phyloP scores from a whole-genome alignment of 345 rosid species.

The Citrus cavaleriei region DNA sequence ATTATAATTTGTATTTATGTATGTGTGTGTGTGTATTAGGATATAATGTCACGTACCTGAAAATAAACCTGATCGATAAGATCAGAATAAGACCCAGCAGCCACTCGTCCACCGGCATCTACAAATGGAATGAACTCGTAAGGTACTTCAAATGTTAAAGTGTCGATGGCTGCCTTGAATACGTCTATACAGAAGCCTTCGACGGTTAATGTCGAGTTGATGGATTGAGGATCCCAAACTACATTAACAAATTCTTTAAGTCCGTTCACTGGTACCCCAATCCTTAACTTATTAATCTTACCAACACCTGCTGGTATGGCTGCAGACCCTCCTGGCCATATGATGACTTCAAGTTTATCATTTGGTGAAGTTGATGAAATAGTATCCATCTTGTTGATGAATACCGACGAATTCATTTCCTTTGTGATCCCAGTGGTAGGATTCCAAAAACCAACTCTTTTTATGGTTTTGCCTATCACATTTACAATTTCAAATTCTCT shows the following conservation, averaged over 20 bases:
- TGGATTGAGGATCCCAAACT: constrained; percentile 11
- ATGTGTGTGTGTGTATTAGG: no score
- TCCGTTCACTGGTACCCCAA: constrained; percentile 31
- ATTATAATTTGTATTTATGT: neutral
- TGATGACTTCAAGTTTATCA: constrained; percentile 7
- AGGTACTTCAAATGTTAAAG: constrained; percentile 19
- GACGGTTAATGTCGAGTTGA: neutral
- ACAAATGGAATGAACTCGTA: constrained; percentile 23
- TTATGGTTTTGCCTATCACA: constrained; percentile 23
- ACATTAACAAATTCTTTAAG: constrained; percentile 20
- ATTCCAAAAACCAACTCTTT: constrained; percentile 32
- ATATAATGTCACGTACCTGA: constrained; percentile 17
- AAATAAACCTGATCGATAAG: constrained; percentile 28
- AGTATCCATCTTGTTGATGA: neutral
- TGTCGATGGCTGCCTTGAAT: constrained; percentile 24
- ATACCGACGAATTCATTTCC: neutral
- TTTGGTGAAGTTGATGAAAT: constrained; percentile 3
- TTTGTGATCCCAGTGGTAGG: constrained; percentile 11
- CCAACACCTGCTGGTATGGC: constrained; percentile 13
- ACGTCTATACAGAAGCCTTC: constrained; percentile 40
- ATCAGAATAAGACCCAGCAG: constrained; percentile 23
- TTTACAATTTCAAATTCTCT: constrained; percentile 33
- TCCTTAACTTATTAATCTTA: constrained; percentile 14
- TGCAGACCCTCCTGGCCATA: constrained; percentile 37
- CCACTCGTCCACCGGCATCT: neutral